Conservation (phyloP, 345 rosid genomes). For the Balakata baccata region DNA sequence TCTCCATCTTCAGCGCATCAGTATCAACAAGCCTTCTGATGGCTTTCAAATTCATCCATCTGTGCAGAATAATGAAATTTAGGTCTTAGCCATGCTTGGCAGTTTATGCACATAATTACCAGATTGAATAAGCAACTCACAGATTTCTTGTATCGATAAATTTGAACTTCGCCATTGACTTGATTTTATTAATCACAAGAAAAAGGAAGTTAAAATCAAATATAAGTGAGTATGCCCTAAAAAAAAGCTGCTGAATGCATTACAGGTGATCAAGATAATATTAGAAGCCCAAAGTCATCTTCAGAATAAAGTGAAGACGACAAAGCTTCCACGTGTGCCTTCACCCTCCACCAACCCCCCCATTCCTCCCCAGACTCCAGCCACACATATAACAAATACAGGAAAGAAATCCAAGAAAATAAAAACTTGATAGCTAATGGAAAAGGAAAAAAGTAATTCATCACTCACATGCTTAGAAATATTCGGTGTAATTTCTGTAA, state of each 20-base stretch:
- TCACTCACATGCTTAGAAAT: slow-evolving; percentile 39
- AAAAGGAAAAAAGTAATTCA: background rate
- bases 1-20: slow-evolving; percentile 32
- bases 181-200: slow-evolving; percentile 22
- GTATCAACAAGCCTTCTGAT: slow-evolving; percentile 45
- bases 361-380: background rate
- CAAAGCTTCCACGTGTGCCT: background rate
- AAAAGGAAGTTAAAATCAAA: slow-evolving; percentile 1
- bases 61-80: slow-evolving; percentile 22
- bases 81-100: slow-evolving; percentile 10
- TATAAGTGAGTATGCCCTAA: slow-evolving; percentile 8
- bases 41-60: slow-evolving; percentile 58
- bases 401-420: background rate
- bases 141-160: slow-evolving; percentile 44
- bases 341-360: background rate
- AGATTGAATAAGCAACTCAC: slow-evolving; percentile 38
- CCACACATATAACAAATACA: background rate
- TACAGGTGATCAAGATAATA: background rate
- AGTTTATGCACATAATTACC: background rate
- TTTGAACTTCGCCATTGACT: slow-evolving; percentile 42
- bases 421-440: background rate
- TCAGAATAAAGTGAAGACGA: slow-evolving; percentile 6
- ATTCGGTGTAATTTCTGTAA: slow-evolving; percentile 32
- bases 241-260: slow-evolving; percentile 7
- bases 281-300: background rate